A percentile compares a stretch with the other conserved stretches of the same genome.
Evolutionary conservation across 2,329 filamentous ascomycete species (phyloP).

Genomic region (Ophiocordyceps polyrhachis-furcata): DNA sequence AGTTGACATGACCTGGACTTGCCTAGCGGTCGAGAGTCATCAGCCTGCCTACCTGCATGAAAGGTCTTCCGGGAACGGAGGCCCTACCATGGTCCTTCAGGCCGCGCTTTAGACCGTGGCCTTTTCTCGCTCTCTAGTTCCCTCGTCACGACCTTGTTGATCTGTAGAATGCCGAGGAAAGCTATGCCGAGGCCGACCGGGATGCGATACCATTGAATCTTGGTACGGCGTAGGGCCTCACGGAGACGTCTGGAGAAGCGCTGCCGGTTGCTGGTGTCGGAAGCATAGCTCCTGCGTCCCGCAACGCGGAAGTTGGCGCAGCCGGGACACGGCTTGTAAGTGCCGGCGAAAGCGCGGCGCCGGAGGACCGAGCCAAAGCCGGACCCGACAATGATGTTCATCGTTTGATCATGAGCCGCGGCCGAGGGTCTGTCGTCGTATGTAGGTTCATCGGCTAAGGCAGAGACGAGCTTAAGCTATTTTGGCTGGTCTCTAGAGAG

Average conservation of each 20-base stretch:
- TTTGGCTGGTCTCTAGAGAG: no score
- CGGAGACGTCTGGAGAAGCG: conserved; percentile 33
- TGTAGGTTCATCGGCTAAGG: no score
- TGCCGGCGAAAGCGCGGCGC: conserved; percentile 12
- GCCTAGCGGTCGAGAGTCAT: conserved; percentile 25
- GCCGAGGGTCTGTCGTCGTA: background rate
- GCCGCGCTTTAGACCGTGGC: conserved; percentile 44
- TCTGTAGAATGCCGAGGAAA: conserved; percentile 66
- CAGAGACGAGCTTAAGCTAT: no score
- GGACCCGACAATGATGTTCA: conserved; percentile 16
- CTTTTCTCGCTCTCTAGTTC: conserved; percentile 30
- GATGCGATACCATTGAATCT: conserved; percentile 76
- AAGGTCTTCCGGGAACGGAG: background rate
- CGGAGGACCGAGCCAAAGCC: conserved; percentile 15
- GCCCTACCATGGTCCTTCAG: conserved; percentile 66
- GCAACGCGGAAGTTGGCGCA: conserved; percentile 5
- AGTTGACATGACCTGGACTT: conserved; percentile 86
- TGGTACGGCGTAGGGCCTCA: conserved; percentile 29
- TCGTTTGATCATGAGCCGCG: background rate
- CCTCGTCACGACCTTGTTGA: conserved; percentile 53
- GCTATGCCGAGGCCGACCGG: conserved; percentile 72
- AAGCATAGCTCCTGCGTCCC: conserved; percentile 10
- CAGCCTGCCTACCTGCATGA: background rate
- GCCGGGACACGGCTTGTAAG: conserved; percentile 11
- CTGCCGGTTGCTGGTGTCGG: conserved; percentile 23